Evolutionary conservation across 768 basidiomycete genomes (phyloP).

Genomic region (Trametes cingulata): DNA sequence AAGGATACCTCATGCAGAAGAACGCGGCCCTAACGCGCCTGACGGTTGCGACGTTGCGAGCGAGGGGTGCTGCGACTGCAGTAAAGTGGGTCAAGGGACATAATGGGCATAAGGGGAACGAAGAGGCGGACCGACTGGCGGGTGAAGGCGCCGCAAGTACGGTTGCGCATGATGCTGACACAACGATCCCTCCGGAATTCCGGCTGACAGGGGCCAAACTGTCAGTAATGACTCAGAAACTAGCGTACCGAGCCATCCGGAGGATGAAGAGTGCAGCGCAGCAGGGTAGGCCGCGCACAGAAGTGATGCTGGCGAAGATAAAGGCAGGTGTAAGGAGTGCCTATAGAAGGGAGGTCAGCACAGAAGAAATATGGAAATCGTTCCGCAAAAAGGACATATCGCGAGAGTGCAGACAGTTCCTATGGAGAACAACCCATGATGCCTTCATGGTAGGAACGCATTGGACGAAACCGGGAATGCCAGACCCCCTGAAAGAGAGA

Average conservation of each 20-base stretch:
- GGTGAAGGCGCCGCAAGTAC: background rate
- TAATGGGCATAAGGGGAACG: too few relatives aligned
- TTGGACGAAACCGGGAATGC: background rate
- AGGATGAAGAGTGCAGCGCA: background rate
- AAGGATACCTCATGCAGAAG: background rate
- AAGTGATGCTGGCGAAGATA: background rate
- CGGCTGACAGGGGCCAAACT: too few relatives aligned
- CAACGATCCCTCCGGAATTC: background rate
- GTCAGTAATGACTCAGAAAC: background rate
- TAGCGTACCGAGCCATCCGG: background rate
- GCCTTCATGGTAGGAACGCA: background rate
- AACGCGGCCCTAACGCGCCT: background rate
- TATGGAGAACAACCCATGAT: constrained; percentile 2
- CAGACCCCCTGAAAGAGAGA: background rate
- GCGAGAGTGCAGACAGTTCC: background rate
- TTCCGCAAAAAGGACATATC: background rate
- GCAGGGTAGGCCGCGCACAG: background rate
- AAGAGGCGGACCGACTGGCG: background rate
- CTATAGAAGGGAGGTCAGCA: background rate
- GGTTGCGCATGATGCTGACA: too few relatives aligned
- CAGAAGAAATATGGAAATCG: background rate
- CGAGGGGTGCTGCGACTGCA: background rate
- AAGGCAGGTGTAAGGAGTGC: background rate
- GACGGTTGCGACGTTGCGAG: background rate
- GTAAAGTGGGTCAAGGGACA: too few relatives aligned